phyloP scores from a whole-genome alignment of 2,329 filamentous ascomycete species.

The Zalaria sp. region DNA sequence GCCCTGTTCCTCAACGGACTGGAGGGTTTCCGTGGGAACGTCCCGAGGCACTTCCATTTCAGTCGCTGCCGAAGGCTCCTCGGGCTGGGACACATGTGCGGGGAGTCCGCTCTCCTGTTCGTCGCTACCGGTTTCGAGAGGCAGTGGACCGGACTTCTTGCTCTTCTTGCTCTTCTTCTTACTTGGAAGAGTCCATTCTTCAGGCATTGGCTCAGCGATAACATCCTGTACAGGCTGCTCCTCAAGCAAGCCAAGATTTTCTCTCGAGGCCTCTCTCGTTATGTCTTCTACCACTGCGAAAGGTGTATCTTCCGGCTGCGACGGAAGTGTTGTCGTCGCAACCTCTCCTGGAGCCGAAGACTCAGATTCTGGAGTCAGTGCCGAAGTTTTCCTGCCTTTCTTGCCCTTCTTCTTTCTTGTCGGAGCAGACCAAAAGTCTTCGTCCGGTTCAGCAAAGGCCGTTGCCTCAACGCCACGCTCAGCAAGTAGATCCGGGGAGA shows the following conservation, averaged over 20 bases:
- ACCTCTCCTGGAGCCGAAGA: too few species aligned
- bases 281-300: too few species aligned
- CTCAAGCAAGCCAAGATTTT: too few species aligned
- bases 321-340: too few species aligned
- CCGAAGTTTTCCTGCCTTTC: slow-evolving; percentile 10
- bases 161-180: slow-evolving; percentile 32
- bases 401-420: slow-evolving; percentile 19
- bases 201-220: slow-evolving; percentile 8
- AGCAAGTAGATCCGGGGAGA: slow-evolving; percentile 29
- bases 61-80: too few species aligned
- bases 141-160: slow-evolving; percentile 21
- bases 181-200: slow-evolving; percentile 21
- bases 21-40: too few species aligned
- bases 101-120: too few species aligned
- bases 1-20: too few species aligned
- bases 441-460: slow-evolving; percentile 8
- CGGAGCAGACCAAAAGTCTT: slow-evolving; percentile 1
- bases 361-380: background rate
- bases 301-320: too few species aligned
- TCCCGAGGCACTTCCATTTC: too few species aligned
- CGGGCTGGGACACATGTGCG: too few species aligned
- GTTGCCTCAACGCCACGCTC: slow-evolving; percentile 23
- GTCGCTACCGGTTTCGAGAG: background rate
- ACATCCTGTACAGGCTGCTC: slow-evolving; percentile 2
- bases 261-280: too few species aligned